A percentile compares a stretch with the other conserved stretches of the same genome.
Conservation (phyloP, 2,329 filamentous ascomycete genomes). For the Phyllosticta paracitricarpa region DNA sequence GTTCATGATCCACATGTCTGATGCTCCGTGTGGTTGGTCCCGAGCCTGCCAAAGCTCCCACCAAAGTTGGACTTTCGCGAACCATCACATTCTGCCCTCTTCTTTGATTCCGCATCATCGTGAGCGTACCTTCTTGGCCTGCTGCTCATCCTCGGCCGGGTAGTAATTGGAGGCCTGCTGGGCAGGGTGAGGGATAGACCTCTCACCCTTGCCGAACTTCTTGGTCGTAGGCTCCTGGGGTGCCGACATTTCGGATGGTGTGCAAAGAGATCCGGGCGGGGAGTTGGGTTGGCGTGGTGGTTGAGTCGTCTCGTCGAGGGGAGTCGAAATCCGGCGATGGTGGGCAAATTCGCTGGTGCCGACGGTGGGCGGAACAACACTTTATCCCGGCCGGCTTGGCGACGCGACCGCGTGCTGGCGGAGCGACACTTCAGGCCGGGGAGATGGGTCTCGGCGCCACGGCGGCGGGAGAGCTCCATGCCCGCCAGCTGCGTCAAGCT, state of each 20-base stretch:
- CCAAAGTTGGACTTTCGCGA: not conserved
- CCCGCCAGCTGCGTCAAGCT: not conserved
- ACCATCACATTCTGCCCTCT: not conserved
- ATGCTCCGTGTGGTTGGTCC: not conserved
- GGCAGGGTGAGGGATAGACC: constrained; percentile 73
- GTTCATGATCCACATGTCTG: constrained; percentile 16
- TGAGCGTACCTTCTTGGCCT: constrained; percentile 76
- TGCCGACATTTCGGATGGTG: constrained; percentile 59
- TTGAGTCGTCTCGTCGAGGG: constrained; percentile 11
- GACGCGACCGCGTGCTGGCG: not conserved
- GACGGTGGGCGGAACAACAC: not conserved
- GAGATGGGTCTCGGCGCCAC: not conserved
- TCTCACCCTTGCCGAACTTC: constrained; percentile 96
- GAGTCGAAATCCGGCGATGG: constrained; percentile 5
- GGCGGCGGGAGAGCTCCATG: not conserved
- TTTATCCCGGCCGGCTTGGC: constrained; percentile 8
- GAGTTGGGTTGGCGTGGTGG: constrained; percentile 10
- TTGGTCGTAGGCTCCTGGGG: constrained; percentile 53
- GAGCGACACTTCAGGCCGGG: not conserved
- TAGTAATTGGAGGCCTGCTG: constrained; percentile 99
- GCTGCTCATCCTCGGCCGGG: constrained; percentile 81
- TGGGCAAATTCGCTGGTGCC: constrained; percentile 7
- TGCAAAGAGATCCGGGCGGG: constrained; percentile 8
- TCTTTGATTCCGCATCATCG: not conserved
- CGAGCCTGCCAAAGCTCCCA: not conserved